Percentiles rank a stretch among this genome's conserved stretches.
These are phyloP conservation scores for Paramecium caudatum DNA, from an alignment of 73 alveolate species.

Conservation along the genomic window DNA sequence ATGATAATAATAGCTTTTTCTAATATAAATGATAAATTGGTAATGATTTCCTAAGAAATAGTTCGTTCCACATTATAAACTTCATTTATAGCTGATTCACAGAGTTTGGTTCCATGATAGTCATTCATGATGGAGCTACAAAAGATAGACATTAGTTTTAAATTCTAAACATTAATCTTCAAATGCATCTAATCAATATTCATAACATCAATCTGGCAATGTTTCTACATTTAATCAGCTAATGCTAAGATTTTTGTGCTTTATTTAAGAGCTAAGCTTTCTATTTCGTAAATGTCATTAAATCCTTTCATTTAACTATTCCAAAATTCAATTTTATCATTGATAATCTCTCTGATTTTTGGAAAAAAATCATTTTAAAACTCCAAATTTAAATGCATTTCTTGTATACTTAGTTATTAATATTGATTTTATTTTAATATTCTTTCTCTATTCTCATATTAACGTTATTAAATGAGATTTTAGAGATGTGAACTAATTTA, in stretches of 20 bases:
- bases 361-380: background rate
- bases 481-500: background rate
- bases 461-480: background rate
- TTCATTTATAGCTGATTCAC: slow-evolving; percentile 41
- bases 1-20: slow-evolving; percentile 6
- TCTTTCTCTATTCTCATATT: background rate
- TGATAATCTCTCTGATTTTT: background rate
- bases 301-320: slow-evolving; percentile 24
- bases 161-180: background rate
- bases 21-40: slow-evolving; percentile 9
- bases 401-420: background rate
- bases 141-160: slow-evolving; percentile 7
- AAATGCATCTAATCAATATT: background rate
- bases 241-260: background rate
- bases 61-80: slow-evolving; percentile 10
- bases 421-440: no score
- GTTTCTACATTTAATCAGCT: background rate
- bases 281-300: slow-evolving; percentile 25
- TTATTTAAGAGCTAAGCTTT: background rate
- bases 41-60: background rate
- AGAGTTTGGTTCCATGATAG: slow-evolving; percentile 16
- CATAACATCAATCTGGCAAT: slow-evolving; percentile 2
- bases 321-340: slow-evolving; percentile 37
- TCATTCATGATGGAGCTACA: slow-evolving; percentile 50
- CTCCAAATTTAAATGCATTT: background rate